A percentile compares a stretch with the other conserved stretches of the same genome.
phyloP scores from a whole-genome alignment of 2,329 filamentous ascomycete genomes.

The Penicillium olsonii region DNA sequence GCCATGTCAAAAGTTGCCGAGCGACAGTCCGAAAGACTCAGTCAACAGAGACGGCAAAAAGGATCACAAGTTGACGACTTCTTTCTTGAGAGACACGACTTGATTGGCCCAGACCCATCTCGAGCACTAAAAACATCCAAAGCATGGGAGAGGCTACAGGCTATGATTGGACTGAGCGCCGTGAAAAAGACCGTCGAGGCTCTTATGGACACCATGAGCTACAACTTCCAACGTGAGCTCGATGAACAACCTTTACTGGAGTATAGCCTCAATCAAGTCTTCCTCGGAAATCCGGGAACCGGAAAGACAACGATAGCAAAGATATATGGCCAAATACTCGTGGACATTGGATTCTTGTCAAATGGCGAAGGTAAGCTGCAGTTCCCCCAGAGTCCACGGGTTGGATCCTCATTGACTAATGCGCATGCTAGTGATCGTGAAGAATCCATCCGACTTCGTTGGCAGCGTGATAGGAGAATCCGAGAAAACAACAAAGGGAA shows the following conservation, averaged over 20 bases:
- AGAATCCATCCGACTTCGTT: constrained; percentile 74
- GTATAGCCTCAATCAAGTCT: constrained; percentile 67
- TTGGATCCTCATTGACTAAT: constrained; percentile 12
- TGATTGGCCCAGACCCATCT: constrained; percentile 69
- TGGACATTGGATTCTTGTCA: constrained; percentile 66
- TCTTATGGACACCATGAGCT: constrained; percentile 61
- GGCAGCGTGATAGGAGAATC: constrained; percentile 65
- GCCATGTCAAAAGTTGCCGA: constrained; percentile 54
- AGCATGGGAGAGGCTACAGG: constrained; percentile 61
- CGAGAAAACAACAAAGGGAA: constrained; percentile 70
- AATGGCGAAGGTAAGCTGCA: constrained; percentile 67
- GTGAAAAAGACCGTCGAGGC: constrained; percentile 64
- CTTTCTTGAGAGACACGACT: constrained; percentile 64
- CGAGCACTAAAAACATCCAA: constrained; percentile 52
- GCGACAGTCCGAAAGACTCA: constrained; percentile 61
- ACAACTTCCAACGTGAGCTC: constrained; percentile 68
- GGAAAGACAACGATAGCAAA: constrained; percentile 77
- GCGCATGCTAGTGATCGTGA: constrained; percentile 61
- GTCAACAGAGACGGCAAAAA: constrained; percentile 47
- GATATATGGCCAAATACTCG: constrained; percentile 68
- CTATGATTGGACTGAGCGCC: constrained; percentile 58
- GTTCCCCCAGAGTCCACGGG: no score
- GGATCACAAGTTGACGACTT: constrained; percentile 56
- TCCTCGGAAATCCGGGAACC: constrained; percentile 71
- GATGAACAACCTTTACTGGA: constrained; percentile 60